Conservation (phyloP, 192 early-diverging fungal species). For the Coemansia reversa region DNA sequence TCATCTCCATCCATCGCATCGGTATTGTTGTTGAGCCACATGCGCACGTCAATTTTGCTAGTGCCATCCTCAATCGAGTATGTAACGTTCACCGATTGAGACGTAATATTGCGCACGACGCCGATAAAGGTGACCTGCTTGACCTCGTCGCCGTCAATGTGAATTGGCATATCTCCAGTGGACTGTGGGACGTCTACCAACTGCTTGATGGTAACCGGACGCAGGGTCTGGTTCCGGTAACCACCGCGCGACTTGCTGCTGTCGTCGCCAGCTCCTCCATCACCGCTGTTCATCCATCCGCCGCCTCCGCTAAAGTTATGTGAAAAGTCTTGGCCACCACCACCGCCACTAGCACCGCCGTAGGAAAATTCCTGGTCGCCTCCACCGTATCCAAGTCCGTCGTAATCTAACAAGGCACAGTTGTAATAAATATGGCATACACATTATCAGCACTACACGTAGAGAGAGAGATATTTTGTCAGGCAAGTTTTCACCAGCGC, state of each 20-base stretch:
- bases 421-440: too few species aligned
- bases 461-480: too few species aligned
- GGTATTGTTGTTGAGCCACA: constrained; percentile 53
- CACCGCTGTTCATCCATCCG: constrained; percentile 31
- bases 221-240: constrained; percentile 62
- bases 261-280: constrained; percentile 32
- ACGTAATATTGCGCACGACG: constrained; percentile 59
- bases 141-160: constrained; percentile 69
- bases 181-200: constrained; percentile 53
- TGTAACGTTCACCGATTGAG: constrained; percentile 59
- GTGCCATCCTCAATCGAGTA: constrained; percentile 83
- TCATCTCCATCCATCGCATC: constrained; percentile 15
- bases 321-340: not conserved
- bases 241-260: constrained; percentile 49
- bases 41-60: constrained; percentile 68
- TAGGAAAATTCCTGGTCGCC: constrained; percentile 29
- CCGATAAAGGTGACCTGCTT: constrained; percentile 74
- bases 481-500: too few species aligned
- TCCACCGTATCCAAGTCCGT: constrained; percentile 15
- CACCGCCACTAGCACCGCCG: constrained; percentile 15
- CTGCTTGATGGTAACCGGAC: constrained; percentile 84
- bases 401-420: constrained; percentile 10
- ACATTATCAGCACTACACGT: too few species aligned
- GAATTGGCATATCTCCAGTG: constrained; percentile 60
- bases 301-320: constrained; percentile 20